Conservation (phyloP, 495 filamentous ascomycete species). For the Hypoxylon fuscum region DNA sequence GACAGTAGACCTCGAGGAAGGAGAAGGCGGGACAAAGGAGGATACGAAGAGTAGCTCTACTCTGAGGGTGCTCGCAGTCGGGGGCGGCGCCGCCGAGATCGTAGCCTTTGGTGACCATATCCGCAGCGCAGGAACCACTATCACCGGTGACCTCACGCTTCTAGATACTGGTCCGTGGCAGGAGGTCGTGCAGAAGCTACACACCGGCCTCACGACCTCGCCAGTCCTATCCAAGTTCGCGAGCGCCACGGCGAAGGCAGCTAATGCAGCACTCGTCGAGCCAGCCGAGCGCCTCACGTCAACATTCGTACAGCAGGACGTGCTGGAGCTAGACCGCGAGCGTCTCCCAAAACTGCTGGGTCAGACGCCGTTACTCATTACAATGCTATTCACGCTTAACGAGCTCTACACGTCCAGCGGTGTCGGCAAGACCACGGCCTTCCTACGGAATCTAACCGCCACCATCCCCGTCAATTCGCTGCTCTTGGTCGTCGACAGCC, state of each 20-base stretch:
- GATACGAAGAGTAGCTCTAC: neutral
- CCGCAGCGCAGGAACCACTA: slow-evolving; percentile 7
- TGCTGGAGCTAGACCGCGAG: slow-evolving; percentile 61
- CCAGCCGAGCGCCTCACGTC: slow-evolving; percentile 48
- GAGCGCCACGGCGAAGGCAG: slow-evolving; percentile 56
- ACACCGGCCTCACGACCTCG: slow-evolving; percentile 52
- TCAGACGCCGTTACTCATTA: slow-evolving; percentile 64
- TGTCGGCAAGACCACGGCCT: slow-evolving; percentile 73
- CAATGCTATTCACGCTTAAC: slow-evolving; percentile 95
- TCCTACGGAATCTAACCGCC: slow-evolving; percentile 73
- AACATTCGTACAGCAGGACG: slow-evolving; percentile 68
- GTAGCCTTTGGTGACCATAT: slow-evolving; percentile 76
- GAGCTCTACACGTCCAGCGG: slow-evolving; percentile 85
- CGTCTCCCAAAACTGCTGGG: slow-evolving; percentile 54
- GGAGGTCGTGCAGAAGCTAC: slow-evolving; percentile 64
- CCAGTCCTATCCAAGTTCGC: slow-evolving; percentile 65
- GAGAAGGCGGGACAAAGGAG: slow-evolving; percentile 1
- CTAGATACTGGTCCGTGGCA: slow-evolving; percentile 86
- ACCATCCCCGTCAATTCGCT: slow-evolving; percentile 65
- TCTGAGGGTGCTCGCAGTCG: slow-evolving; percentile 71
- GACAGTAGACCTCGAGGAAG: slow-evolving; percentile 15
- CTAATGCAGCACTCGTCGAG: slow-evolving; percentile 54
- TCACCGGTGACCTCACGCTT: slow-evolving; percentile 60
- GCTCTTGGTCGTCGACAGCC: slow-evolving; percentile 89
- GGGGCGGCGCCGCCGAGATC: slow-evolving; percentile 88